Evolutionary conservation across 768 basidiomycete genomes (phyloP), one percentile per base, ranked within the genome.

Genomic region (Hydnum rufescens): DNA sequence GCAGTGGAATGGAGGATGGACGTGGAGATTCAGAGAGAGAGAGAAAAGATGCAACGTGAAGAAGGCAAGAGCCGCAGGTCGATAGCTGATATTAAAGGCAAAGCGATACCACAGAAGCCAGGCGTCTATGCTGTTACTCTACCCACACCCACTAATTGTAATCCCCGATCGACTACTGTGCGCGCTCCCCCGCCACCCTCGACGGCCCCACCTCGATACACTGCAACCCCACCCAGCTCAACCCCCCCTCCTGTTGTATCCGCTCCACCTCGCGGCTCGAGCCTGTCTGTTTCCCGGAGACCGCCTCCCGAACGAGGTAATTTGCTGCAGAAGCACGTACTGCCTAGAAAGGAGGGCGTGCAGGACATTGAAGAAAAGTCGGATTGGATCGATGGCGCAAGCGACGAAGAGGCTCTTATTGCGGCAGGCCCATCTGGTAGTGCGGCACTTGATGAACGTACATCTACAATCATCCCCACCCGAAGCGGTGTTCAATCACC

Each of bases 1-100:
- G 81, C 79, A 2, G 78, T 89, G 4, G 86, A 89, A 64, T 88
- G 84, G 85, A 74, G 86, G 18, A 76, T 88, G 56, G 86, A 89
- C 4, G 72, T 78, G 25, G 86, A 88, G 63, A 64, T 80, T 53
- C 74, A 77, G 36, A 70, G 83, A 53, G 84, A 88, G 63, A 72
- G 75, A 31, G 84, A 88, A 46, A 76, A 78, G 31, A 67, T 68
- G n/a, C 74, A 78, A 8, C 8, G 25, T 49, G 68, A 78, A 52
- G 82, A 85, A 59, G 74, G 74, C 54, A 68, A 50, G 32, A 6
- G 16, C 30, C 6, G 30, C 6, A 18, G 16, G 49, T 28, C 30
- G 18, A 16, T 16, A 16, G 18, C 49, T 5, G 49, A 50, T 16
- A 13, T 34, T 18, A 50, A 50, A 26, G 32, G 26, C 30, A 25